phyloP scores from a whole-genome alignment of 78 protist genomes.

The Cavenderia fasciculata region DNA sequence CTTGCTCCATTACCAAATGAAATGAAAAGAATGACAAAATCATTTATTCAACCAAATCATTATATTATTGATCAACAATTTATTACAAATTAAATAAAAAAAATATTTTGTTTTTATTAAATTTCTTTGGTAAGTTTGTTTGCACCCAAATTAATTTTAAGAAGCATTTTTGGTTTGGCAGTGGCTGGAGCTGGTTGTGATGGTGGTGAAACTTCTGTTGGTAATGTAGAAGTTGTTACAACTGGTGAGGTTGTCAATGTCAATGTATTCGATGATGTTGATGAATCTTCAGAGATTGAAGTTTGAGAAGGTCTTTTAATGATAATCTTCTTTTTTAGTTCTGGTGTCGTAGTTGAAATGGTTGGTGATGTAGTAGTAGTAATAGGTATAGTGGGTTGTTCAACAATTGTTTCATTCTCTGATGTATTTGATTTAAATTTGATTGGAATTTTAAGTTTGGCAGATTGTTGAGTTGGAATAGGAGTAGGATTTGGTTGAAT shows the following conservation, averaged over 20 bases:
- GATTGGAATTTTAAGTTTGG: neutral
- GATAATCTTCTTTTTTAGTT: neutral
- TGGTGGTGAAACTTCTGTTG: neutral
- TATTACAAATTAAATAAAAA: too few relatives aligned
- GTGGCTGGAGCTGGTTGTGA: neutral
- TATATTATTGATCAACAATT: too few relatives aligned
- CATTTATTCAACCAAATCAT: too few relatives aligned
- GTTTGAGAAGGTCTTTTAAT: too few relatives aligned
- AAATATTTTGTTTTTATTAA: too few relatives aligned
- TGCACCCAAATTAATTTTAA: slow-evolving; percentile 17
- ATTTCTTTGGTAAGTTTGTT: slow-evolving; percentile 4
- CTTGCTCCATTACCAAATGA: too few relatives aligned
- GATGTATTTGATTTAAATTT: neutral
- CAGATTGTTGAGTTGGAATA: neutral
- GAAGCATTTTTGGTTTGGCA: neutral
- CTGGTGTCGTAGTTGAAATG: neutral
- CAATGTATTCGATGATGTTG: too few relatives aligned
- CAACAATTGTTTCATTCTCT: too few relatives aligned
- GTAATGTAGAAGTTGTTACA: neutral
- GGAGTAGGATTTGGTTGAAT: neutral
- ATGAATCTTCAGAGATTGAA: too few relatives aligned
- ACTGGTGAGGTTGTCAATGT: neutral
- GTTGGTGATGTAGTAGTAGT: neutral
- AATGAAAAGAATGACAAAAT: too few relatives aligned
- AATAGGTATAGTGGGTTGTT: too few relatives aligned